Evolutionary conservation across 2,329 filamentous ascomycete genomes (phyloP).

Genomic region (Clonostachys solani): DNA sequence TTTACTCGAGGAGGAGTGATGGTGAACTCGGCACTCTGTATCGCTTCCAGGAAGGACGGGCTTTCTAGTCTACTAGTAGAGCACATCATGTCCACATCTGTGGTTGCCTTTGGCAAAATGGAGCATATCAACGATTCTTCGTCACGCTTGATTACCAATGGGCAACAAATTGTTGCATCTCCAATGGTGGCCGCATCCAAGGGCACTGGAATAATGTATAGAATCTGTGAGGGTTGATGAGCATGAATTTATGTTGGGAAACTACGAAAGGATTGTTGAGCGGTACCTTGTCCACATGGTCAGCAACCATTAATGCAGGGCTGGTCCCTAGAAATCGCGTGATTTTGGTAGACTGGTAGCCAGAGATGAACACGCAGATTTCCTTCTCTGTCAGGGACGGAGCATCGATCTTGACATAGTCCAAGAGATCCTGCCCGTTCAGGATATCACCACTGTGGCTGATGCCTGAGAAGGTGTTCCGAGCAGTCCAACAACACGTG

Average conservation of each 20-base stretch:
- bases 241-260: neutral
- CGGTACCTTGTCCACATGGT: slow-evolving; percentile 9
- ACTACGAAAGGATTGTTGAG: neutral
- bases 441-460: slow-evolving; percentile 7
- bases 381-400: slow-evolving; percentile 5
- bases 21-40: slow-evolving; percentile 5
- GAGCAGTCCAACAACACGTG: slow-evolving; percentile 5
- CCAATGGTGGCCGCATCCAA: slow-evolving; percentile 10
- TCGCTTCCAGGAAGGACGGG: slow-evolving; percentile 5
- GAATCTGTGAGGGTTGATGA: neutral
- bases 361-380: slow-evolving; percentile 10
- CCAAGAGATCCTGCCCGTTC: slow-evolving; percentile 4
- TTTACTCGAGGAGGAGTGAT: neutral
- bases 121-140: slow-evolving; percentile 7
- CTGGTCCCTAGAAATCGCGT: slow-evolving; percentile 8
- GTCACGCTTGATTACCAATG: slow-evolving; percentile 7
- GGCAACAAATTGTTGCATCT: slow-evolving; percentile 9
- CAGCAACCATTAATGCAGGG: slow-evolving; percentile 9
- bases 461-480: slow-evolving; percentile 7
- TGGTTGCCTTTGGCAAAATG: slow-evolving; percentile 7
- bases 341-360: slow-evolving; percentile 5
- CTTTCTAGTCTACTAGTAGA: neutral
- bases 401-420: slow-evolving; percentile 5
- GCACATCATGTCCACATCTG: slow-evolving; percentile 3
- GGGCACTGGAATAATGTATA: slow-evolving; percentile 10